Evolutionary conservation across 768 basidiomycete species (phyloP), one percentile per base, ranked within the genome.

Genomic region (Clitopilus hobsonii): DNA sequence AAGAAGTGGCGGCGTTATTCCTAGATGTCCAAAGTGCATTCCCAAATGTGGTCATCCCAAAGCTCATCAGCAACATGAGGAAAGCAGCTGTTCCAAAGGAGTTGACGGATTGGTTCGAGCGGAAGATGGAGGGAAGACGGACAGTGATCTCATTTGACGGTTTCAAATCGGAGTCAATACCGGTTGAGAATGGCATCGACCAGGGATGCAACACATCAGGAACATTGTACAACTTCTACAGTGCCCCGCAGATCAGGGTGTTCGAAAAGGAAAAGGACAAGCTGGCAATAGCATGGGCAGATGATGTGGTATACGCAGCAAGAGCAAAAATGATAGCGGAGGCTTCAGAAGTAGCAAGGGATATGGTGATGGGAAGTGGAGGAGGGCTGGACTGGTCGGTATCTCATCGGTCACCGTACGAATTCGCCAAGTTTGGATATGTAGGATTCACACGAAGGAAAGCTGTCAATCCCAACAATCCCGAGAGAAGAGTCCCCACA

Each of bases 11-110:
- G 1, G 58, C 54, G 0, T 60, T 73, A 1, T 67, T 66, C 53
- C 59, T 71, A 2, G 70, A 72, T 41, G 62, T 70, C 1, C 55
- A 69, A 57, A 63, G 60, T 0, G 65, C 65, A 0, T 72, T 64
- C 50, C 66, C 69, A 1, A 71, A 60, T 41, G 58, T 56, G 10
- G 60, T 55, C 6, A 48, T 57, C 0, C 54, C 60, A 2, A 30
- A 32, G 7, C 58, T 71, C 5, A 1, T 61, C 1, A 58, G 67
- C 50, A 60, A 71, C 49, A 59, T 70, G 55, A 4, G 62, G 30
- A 54, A 52, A 18, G 18, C 32, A 10, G 48, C 65, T 0, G 51
- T 70, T 1, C 71, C 71, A 2, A 49, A 58, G 49, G 56, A 56
- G 7, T 58, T 60, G 22, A 55, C 61, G 0, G 36, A 50, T 0